These are phyloP conservation scores for Lumnitzera racemosa DNA, from an alignment of 345 rosid genomes.

Conservation along the genomic window DNA sequence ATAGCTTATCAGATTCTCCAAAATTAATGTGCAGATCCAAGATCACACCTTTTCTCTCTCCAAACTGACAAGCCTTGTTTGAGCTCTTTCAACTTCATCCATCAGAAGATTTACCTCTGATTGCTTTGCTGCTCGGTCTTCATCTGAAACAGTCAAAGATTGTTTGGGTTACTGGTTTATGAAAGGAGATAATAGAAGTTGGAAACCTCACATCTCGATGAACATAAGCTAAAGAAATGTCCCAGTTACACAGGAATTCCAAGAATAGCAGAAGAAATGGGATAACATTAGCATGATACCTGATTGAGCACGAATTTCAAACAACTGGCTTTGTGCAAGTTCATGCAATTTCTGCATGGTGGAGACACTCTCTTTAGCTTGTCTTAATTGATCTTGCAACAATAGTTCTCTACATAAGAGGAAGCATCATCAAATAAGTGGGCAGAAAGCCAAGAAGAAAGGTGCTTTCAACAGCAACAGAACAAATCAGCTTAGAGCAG, in stretches of 20 bases:
- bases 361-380: constrained; percentile 88
- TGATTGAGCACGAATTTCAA: constrained; percentile 93
- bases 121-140: constrained; percentile 87
- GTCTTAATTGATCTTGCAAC: constrained; percentile 96
- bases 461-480: too few relatives aligned
- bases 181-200: neutral
- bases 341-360: constrained; percentile 96
- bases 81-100: constrained; percentile 99
- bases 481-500: too few relatives aligned
- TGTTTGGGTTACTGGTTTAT: neutral
- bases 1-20: neutral
- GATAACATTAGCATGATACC: constrained; percentile 30
- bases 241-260: too few relatives aligned
- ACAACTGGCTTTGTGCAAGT: constrained; percentile 95
- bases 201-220: neutral
- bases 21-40: neutral
- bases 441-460: neutral
- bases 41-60: constrained; percentile 87
- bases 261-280: too few relatives aligned
- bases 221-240: too few relatives aligned
- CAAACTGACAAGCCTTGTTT: constrained; percentile 82
- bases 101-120: constrained; percentile 88
- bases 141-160: constrained; percentile 46
- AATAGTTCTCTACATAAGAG: constrained; percentile 61
- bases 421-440: constrained; percentile 1